phyloP scores from a whole-genome alignment of 257 asterid species.

The Solanum lignicaule region DNA sequence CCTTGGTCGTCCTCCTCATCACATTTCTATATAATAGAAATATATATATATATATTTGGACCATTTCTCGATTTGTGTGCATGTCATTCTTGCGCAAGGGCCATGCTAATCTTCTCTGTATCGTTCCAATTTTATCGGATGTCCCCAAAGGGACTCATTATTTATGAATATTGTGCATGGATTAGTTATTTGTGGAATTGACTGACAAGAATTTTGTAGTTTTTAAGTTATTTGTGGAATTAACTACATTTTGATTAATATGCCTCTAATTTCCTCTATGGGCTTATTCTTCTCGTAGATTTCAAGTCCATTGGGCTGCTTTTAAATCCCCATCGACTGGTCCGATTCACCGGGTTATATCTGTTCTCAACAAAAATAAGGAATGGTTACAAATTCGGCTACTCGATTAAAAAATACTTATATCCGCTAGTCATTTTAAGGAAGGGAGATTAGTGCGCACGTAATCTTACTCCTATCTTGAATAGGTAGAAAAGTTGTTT shows the following conservation, averaged over 20 bases:
- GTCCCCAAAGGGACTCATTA: conserved; percentile 2
- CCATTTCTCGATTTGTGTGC: too few species aligned
- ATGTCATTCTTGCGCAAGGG: background rate
- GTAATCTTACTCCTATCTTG: background rate
- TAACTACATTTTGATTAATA: background rate
- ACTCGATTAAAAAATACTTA: background rate
- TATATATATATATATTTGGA: too few species aligned
- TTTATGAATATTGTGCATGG: background rate
- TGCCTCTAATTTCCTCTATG: background rate
- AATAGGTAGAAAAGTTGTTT: too few species aligned
- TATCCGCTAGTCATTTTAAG: too few species aligned
- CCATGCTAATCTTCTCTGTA: conserved; percentile 19
- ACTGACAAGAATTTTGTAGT: background rate
- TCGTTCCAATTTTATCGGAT: conserved; percentile 16
- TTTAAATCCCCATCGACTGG: background rate
- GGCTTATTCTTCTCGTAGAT: background rate
- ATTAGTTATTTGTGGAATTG: background rate
- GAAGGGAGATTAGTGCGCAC: background rate
- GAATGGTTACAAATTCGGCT: background rate
- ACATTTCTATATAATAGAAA: too few species aligned
- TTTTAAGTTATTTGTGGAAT: background rate
- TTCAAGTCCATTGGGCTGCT: background rate
- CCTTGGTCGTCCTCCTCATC: too few species aligned
- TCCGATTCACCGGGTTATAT: background rate
- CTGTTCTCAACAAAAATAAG: background rate